phyloP scores from a whole-genome alignment of 1,284 basidiomycete genomes.

The Fomitiporia mediterranea region DNA sequence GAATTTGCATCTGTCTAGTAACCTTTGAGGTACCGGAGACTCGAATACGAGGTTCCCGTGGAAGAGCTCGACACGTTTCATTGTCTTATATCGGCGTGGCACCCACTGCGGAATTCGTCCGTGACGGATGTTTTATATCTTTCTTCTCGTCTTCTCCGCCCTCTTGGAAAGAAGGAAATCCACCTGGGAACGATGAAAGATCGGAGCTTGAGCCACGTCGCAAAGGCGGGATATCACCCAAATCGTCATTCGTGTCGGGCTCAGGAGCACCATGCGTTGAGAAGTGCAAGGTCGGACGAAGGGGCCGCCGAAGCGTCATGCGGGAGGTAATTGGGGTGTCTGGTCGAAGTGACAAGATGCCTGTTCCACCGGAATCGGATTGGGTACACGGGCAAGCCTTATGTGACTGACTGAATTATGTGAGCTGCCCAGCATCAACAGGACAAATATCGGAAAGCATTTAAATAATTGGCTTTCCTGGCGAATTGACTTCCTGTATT shows the following conservation, averaged over 20 bases:
- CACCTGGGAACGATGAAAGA: slow-evolving; percentile 36
- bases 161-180: slow-evolving; percentile 29
- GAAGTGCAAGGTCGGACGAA: slow-evolving; percentile 12
- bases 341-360: slow-evolving; percentile 61
- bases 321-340: slow-evolving; percentile 33
- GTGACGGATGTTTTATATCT: slow-evolving; percentile 64
- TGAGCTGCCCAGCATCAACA: too few relatives aligned
- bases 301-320: neutral
- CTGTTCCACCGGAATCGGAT: slow-evolving; percentile 55
- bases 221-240: slow-evolving; percentile 61
- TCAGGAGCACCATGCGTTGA: slow-evolving; percentile 36
- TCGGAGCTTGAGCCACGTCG: slow-evolving; percentile 37
- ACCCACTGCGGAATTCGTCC: slow-evolving; percentile 84
- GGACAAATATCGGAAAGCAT: too few relatives aligned
- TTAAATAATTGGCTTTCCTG: too few relatives aligned
- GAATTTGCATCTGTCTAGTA: slow-evolving; percentile 73
- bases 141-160: slow-evolving; percentile 36
- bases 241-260: slow-evolving; percentile 37
- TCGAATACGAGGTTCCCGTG: slow-evolving; percentile 90
- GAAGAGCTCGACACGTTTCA: slow-evolving; percentile 85
- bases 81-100: slow-evolving; percentile 83
- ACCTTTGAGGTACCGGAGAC: slow-evolving; percentile 78
- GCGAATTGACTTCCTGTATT: too few relatives aligned
- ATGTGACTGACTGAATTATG: slow-evolving; percentile 32
- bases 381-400: slow-evolving; percentile 66